These are phyloP conservation scores for Aspergillus fumigatiaffinis DNA, from an alignment of 2,329 filamentous ascomycete genomes.

Conservation along the genomic window DNA sequence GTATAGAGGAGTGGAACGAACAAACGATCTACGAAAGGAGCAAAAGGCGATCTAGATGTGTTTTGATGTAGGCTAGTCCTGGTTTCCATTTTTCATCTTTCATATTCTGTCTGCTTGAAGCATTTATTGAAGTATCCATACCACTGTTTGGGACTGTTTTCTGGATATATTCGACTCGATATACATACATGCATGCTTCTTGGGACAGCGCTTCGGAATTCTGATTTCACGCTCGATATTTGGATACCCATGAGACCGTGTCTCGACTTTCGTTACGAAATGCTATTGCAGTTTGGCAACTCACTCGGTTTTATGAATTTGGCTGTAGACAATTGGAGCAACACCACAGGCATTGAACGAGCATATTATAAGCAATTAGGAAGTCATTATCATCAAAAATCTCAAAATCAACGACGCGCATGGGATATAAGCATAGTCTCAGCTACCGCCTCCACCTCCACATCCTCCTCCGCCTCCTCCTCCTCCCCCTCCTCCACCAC, in stretches of 20 bases:
- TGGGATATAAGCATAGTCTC: neutral
- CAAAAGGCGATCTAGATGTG: slow-evolving; percentile 34
- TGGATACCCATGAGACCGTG: neutral
- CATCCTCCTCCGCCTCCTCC: slow-evolving; percentile 40
- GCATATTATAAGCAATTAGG: neutral
- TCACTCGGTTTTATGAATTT: neutral
- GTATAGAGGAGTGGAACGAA: slow-evolving; percentile 40
- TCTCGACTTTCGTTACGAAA: neutral
- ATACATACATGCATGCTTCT: neutral
- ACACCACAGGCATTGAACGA: neutral
- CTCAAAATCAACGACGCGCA: neutral
- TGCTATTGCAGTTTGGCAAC: neutral
- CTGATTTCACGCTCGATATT: neutral
- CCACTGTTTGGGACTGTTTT: neutral
- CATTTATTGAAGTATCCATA: neutral
- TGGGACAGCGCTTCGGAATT: neutral
- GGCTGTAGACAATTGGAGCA: neutral
- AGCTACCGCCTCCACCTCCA: slow-evolving; percentile 23
- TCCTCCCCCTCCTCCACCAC: slow-evolving; percentile 37
- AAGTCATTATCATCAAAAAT: neutral
- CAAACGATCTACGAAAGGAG: slow-evolving; percentile 34
- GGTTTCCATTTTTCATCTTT: neutral
- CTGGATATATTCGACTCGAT: neutral
- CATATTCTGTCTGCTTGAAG: neutral
- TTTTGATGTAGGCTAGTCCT: slow-evolving; percentile 31